These are phyloP conservation scores for Sporothrix sp. DNA, from an alignment of 2,329 filamentous ascomycete species.

Conservation along the genomic window DNA sequence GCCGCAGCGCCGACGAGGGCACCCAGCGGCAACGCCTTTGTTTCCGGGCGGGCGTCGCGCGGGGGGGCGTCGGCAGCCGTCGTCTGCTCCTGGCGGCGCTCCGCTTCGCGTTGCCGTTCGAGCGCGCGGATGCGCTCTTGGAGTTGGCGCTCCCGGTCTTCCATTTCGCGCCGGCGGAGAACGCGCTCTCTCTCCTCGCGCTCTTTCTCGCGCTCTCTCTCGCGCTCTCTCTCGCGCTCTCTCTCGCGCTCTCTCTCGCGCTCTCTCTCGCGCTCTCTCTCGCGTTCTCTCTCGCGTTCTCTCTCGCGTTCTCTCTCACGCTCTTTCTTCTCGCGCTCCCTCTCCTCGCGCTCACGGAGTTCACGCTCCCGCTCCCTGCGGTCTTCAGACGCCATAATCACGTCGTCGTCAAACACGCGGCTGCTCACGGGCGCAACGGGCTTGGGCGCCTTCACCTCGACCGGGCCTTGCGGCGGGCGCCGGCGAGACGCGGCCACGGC, in stretches of 20 bases:
- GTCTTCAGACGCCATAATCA: conserved; percentile 19
- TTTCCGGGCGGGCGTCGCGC: too few relatives aligned
- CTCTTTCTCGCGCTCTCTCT: conserved; percentile 11
- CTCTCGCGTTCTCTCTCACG: conserved; percentile 17
- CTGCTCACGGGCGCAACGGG: conserved; percentile 64
- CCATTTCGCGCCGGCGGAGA: too few relatives aligned
- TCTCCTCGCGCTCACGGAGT: conserved; percentile 25
- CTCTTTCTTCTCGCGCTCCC: conserved; percentile 18
- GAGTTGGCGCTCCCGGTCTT: too few relatives aligned
- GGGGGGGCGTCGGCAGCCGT: too few relatives aligned
- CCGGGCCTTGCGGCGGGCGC: conserved; percentile 41
- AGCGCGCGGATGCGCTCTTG: too few relatives aligned
- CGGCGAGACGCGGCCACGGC: not conserved
- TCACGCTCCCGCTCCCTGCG: conserved; percentile 17
- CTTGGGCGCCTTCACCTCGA: conserved; percentile 76
- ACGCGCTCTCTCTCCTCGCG: too few relatives aligned
- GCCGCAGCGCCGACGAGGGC: too few relatives aligned
- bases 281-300: conserved; percentile 13
- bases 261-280: not conserved
- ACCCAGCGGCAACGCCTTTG: too few relatives aligned
- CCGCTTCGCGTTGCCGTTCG: too few relatives aligned
- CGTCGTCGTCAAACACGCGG: conserved; percentile 50
- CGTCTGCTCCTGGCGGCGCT: too few relatives aligned
- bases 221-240: too few relatives aligned
- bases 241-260: not conserved